Conservation (phyloP, 345 rosid genomes). For the Leavenworthia alabamica region DNA sequence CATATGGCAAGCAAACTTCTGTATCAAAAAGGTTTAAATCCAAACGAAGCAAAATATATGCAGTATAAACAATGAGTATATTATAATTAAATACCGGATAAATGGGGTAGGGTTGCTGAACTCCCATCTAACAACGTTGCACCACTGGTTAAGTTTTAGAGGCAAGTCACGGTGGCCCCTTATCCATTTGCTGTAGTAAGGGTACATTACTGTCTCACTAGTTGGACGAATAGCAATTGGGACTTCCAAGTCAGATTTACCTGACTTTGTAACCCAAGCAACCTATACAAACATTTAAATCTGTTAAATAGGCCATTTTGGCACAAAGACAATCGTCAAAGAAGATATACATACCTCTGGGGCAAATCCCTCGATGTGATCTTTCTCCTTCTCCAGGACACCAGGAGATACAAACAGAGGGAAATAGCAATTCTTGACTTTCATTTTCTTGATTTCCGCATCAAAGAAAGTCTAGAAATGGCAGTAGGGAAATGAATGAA, state of each 20-base stretch:
- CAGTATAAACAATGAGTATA: background rate
- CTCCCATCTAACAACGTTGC: constrained; percentile 99
- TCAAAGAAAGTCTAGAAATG: constrained; percentile 73
- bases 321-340: background rate
- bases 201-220: constrained; percentile 98
- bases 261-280: constrained; percentile 96
- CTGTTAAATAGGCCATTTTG: background rate
- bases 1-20: background rate
- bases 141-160: constrained; percentile 94
- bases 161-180: constrained; percentile 98
- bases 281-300: constrained; percentile 44
- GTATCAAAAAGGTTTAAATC: background rate
- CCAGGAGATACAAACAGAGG: constrained; percentile 91
- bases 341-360: constrained; percentile 60
- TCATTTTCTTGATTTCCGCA: constrained; percentile 86
- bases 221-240: constrained; percentile 97
- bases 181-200: constrained; percentile 94
- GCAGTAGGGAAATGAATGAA: background rate
- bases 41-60: background rate
- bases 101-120: constrained; percentile 99
- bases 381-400: constrained; percentile 86
- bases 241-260: constrained; percentile 81
- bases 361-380: constrained; percentile 92
- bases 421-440: constrained; percentile 87
- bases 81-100: constrained; percentile 55